phyloP scores from a whole-genome alignment of 352 stramenopile genomes.

The Pythium coloratum region DNA sequence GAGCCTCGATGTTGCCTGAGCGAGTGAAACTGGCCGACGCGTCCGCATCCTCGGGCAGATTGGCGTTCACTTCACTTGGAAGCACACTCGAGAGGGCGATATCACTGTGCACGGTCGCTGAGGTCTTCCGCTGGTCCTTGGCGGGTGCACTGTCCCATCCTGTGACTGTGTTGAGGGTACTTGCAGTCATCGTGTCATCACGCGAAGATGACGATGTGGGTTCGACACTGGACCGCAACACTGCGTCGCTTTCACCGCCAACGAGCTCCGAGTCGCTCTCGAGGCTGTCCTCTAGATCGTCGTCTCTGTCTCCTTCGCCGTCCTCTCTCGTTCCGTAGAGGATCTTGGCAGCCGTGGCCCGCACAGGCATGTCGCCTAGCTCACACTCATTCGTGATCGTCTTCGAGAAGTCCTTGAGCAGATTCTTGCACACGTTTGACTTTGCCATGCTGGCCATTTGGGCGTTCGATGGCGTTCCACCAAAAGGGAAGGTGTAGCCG shows the following conservation, averaged over 20 bases:
- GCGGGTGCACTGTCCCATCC: neutral
- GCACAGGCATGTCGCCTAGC: constrained; percentile 20
- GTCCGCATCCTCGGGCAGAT: neutral
- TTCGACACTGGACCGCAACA: neutral
- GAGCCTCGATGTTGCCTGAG: neutral
- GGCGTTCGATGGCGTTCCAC: constrained; percentile 17
- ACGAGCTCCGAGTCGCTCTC: neutral
- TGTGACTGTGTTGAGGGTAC: neutral
- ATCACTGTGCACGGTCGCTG: neutral
- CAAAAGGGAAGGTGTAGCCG: constrained; percentile 31
- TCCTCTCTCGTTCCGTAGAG: constrained; percentile 14
- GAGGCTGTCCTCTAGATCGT: neutral
- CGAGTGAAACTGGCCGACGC: neutral
- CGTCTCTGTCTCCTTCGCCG: neutral
- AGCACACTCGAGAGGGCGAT: neutral
- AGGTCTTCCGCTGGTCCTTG: neutral
- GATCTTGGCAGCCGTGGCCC: constrained; percentile 22
- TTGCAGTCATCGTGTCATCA: neutral
- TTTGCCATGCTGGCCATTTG: constrained; percentile 25
- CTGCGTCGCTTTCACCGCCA: neutral
- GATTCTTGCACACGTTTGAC: constrained; percentile 20
- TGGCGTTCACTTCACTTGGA: neutral
- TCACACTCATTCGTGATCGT: constrained; percentile 24
- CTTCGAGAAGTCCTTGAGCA: constrained; percentile 21
- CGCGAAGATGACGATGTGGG: neutral